Percentiles rank a stretch among this genome's conserved stretches.
These are phyloP conservation scores for Saccharomyces eubayanus DNA, from an alignment of 805 yeast genomes.

Conservation along the genomic window DNA sequence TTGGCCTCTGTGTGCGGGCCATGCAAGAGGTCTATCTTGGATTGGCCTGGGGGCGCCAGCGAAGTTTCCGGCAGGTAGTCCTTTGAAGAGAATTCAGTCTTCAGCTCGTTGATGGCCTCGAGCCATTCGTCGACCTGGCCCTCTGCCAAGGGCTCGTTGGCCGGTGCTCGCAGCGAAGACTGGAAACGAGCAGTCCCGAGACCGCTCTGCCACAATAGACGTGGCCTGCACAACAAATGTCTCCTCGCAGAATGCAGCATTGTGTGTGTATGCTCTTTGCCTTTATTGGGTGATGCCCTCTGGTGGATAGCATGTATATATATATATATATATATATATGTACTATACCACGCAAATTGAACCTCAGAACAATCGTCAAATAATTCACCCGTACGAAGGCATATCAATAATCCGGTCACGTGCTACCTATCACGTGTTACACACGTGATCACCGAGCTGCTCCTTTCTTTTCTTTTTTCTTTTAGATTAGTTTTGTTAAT, in stretches of 20 bases:
- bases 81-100: constrained; percentile 32
- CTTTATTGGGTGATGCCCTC: too few species aligned
- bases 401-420: too few species aligned
- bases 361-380: too few species aligned
- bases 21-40: constrained; percentile 29
- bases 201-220: not conserved
- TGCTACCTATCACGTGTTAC: too few species aligned
- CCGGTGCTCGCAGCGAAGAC: not conserved
- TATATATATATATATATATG: too few species aligned
- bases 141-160: constrained; percentile 17
- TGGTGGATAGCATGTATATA: too few species aligned
- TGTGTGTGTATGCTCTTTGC: not conserved
- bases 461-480: too few species aligned
- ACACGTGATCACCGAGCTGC: too few species aligned
- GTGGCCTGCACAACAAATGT: not conserved
- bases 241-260: not conserved
- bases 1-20: constrained; percentile 17
- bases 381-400: too few species aligned
- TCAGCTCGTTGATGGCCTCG: constrained; percentile 32
- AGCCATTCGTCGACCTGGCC: constrained; percentile 37
- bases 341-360: too few species aligned
- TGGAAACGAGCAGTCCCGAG: not conserved
- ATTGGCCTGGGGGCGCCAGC: constrained; percentile 35
- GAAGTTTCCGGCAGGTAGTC: constrained; percentile 35
- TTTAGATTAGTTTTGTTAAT: not conserved